A percentile compares a stretch with the other conserved stretches of the same genome.
Conservation (phyloP, 148 eudicot genomes). For the Vaccinium macrocarpon region DNA sequence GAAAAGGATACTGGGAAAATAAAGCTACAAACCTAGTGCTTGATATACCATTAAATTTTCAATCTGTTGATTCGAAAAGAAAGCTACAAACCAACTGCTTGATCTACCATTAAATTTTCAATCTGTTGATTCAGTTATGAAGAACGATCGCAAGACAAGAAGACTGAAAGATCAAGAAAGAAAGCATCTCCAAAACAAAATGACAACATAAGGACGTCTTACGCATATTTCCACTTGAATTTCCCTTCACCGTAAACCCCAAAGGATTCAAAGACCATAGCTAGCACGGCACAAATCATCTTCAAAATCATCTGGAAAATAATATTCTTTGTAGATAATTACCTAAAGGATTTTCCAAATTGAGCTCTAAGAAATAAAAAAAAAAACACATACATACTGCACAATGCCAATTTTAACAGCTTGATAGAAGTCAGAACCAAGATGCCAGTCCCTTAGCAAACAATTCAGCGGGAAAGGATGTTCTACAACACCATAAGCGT, state of each 20-base stretch:
- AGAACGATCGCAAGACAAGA: not conserved
- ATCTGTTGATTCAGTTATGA: not conserved
- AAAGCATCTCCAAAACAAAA: constrained; percentile 4
- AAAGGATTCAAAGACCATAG: constrained; percentile 64
- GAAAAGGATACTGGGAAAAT: not conserved
- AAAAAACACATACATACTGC: constrained; percentile 74
- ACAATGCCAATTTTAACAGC: constrained; percentile 97
- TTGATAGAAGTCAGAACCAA: constrained; percentile 88
- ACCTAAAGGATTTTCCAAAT: not conserved
- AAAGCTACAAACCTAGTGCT: not conserved
- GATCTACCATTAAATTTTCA: not conserved
- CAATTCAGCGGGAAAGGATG: constrained; percentile 92
- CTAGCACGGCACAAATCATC: constrained; percentile 88
- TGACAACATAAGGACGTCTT: constrained; percentile 33
- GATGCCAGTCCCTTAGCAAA: constrained; percentile 80
- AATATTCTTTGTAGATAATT: constrained; percentile 20
- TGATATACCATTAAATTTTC: not conserved
- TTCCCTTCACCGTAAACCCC: constrained; percentile 97
- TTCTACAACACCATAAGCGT: constrained; percentile 81
- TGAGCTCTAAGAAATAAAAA: constrained; percentile 12
- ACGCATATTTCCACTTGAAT: constrained; percentile 97
- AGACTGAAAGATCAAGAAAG: not conserved
- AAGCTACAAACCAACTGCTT: not conserved
- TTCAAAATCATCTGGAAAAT: constrained; percentile 85
- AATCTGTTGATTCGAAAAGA: not conserved